Evolutionary conservation across 2,329 filamentous ascomycete species (phyloP).

Genomic region (Penicillium sp.): DNA sequence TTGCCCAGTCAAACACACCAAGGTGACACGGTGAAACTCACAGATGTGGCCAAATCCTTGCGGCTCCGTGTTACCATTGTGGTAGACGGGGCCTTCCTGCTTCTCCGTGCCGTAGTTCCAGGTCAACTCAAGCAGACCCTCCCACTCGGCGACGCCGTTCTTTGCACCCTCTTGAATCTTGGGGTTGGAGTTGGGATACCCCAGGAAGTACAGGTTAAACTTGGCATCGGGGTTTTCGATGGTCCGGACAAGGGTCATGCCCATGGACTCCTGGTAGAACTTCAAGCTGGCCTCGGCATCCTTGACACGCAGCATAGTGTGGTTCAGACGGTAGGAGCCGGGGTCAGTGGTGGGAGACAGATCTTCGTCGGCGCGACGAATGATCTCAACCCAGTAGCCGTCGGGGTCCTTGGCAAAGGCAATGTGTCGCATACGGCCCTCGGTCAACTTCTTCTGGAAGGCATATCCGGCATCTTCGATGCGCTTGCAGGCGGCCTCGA

Average conservation of each 20-base stretch:
- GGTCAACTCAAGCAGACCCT: conserved; percentile 87
- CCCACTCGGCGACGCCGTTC: conserved; percentile 65
- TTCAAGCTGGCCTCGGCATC: conserved; percentile 71
- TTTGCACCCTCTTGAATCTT: conserved; percentile 52
- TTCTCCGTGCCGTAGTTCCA: conserved; percentile 81
- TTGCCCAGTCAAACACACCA: background rate
- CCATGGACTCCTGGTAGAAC: conserved; percentile 83
- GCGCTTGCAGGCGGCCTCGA: conserved; percentile 85
- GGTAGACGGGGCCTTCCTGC: conserved; percentile 77
- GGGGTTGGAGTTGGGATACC: conserved; percentile 66
- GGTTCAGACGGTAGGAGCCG: conserved; percentile 68
- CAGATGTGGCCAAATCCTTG: conserved; percentile 96
- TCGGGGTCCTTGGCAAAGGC: conserved; percentile 90
- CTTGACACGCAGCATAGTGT: conserved; percentile 88
- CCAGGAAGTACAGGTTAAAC: conserved; percentile 93
- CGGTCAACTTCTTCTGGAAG: conserved; percentile 92
- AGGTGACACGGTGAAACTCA: conserved; percentile 45
- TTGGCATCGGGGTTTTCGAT: conserved; percentile 67
- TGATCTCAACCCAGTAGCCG: conserved; percentile 67
- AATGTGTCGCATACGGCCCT: conserved; percentile 84
- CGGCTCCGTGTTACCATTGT: conserved; percentile 87
- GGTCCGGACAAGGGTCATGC: conserved; percentile 80
- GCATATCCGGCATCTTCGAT: conserved; percentile 87
- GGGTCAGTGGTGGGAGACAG: conserved; percentile 71
- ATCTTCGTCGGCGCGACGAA: conserved; percentile 73